Percentiles rank a stretch among this genome's conserved stretches.
phyloP scores from a whole-genome alignment of 805 yeast genomes.

The Scheffersomyces amazonensis region DNA sequence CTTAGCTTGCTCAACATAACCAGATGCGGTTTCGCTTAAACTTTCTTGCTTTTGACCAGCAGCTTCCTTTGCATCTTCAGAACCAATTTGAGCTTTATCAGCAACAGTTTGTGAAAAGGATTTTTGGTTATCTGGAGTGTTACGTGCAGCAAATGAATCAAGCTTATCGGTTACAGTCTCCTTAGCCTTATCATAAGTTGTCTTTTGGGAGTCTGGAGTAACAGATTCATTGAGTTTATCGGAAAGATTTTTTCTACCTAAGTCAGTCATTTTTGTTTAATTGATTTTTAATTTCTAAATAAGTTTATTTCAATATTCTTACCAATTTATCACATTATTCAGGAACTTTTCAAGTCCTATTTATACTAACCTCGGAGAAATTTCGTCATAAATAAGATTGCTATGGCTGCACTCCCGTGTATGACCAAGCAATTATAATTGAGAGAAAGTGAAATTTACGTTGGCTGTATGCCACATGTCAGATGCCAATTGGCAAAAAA shows the following conservation, averaged over 20 bases:
- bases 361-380: too few species aligned
- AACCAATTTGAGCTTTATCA: slow-evolving; percentile 58
- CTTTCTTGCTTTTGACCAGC: slow-evolving; percentile 20
- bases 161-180: slow-evolving; percentile 65
- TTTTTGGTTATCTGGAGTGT: slow-evolving; percentile 67
- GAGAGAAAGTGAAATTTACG: too few species aligned
- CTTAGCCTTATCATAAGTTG: slow-evolving; percentile 62
- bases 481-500: too few species aligned
- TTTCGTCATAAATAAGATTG: too few species aligned
- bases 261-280: slow-evolving; percentile 30
- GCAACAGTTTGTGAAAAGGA: slow-evolving; percentile 65
- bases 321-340: too few species aligned
- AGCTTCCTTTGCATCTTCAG: slow-evolving; percentile 46
- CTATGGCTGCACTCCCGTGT: too few species aligned
- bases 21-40: slow-evolving; percentile 40
- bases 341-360: too few species aligned
- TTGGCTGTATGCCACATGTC: too few species aligned
- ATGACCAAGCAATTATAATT: too few species aligned
- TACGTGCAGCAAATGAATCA: slow-evolving; percentile 59
- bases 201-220: slow-evolving; percentile 71
- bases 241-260: slow-evolving; percentile 73
- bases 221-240: slow-evolving; percentile 66
- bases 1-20: slow-evolving; percentile 55
- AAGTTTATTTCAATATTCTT: too few species aligned
- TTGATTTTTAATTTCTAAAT: not conserved